Percentiles rank a stretch among this genome's conserved stretches.
phyloP scores from a whole-genome alignment of 1,284 basidiomycete genomes.

The Athelia psychrophila region DNA sequence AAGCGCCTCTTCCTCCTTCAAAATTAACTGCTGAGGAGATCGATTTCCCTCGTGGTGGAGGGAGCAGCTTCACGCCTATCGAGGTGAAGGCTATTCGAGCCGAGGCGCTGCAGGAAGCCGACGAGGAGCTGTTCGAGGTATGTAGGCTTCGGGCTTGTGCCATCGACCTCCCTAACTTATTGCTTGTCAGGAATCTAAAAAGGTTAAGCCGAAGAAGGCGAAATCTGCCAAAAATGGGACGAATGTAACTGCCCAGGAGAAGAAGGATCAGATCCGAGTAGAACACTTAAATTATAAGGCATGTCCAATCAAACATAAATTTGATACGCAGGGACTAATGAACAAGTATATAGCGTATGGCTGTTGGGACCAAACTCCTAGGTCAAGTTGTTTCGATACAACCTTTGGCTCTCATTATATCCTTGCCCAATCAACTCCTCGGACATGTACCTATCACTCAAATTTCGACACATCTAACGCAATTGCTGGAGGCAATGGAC shows the following conservation, averaged over 20 bases:
- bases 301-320: conserved; percentile 12
- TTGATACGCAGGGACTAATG: conserved; percentile 4
- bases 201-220: conserved; percentile 45
- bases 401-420: conserved; percentile 89
- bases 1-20: conserved; percentile 27
- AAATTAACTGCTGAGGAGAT: conserved; percentile 69
- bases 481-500: conserved; percentile 61
- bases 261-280: conserved; percentile 58
- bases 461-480: conserved; percentile 84
- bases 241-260: conserved; percentile 28
- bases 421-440: conserved; percentile 92
- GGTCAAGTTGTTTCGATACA: conserved; percentile 86
- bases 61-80: conserved; percentile 81
- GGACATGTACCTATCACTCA: conserved; percentile 96
- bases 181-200: conserved; percentile 28
- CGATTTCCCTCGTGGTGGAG: conserved; percentile 93
- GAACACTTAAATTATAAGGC: conserved; percentile 97
- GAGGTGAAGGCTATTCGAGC: conserved; percentile 86
- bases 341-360: conserved; percentile 64
- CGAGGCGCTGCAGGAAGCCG: conserved; percentile 84
- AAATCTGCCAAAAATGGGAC: conserved; percentile 42
- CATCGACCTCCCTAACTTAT: conserved; percentile 4
- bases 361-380: conserved; percentile 84
- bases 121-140: conserved; percentile 75
- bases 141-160: conserved; percentile 16